Evolutionary conservation across 2,329 filamentous ascomycete species (phyloP).

Genomic region (Gaeumannomyces sp.): DNA sequence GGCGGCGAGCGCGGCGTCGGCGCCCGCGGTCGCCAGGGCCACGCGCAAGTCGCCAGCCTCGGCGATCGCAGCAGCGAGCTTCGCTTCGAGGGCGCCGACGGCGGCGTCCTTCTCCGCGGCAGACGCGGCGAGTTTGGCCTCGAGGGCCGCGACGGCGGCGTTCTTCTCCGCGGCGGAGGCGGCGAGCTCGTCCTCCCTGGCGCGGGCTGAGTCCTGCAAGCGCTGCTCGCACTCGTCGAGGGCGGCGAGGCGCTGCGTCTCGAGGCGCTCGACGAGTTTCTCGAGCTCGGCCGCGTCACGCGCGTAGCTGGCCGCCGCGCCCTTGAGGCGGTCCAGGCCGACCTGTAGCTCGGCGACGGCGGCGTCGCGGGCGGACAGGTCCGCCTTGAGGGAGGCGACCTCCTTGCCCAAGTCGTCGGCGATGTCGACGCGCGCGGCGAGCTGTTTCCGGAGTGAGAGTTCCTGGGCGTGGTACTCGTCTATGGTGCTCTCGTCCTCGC

Average conservation of each 20-base stretch:
- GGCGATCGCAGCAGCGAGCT: slow-evolving; percentile 35
- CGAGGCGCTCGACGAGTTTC: slow-evolving; percentile 41
- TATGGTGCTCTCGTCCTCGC: slow-evolving; percentile 45
- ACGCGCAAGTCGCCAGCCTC: slow-evolving; percentile 31
- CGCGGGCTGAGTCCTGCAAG: neutral
- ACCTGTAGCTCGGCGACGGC: slow-evolving; percentile 42
- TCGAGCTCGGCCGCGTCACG: slow-evolving; percentile 50
- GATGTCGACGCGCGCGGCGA: slow-evolving; percentile 44
- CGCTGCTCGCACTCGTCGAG: slow-evolving; percentile 36
- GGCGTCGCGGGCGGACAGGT: slow-evolving; percentile 26
- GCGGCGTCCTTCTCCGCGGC: slow-evolving; percentile 21
- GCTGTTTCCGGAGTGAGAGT: slow-evolving; percentile 48
- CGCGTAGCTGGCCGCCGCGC: slow-evolving; percentile 45
- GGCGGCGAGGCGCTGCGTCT: slow-evolving; percentile 41
- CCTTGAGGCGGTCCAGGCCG: slow-evolving; percentile 43
- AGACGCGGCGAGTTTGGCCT: slow-evolving; percentile 18
- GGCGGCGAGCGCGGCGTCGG: neutral
- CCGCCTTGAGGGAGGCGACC: slow-evolving; percentile 25
- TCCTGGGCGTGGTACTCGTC: slow-evolving; percentile 56
- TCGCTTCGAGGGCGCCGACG: slow-evolving; percentile 36
- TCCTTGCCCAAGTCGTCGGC: slow-evolving; percentile 43
- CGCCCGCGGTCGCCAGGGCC: slow-evolving; percentile 30
- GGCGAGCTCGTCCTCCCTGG: slow-evolving; percentile 1
- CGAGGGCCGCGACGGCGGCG: slow-evolving; percentile 31
- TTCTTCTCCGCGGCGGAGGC: slow-evolving; percentile 19